phyloP scores from a whole-genome alignment of 257 asterid genomes.

The Buddleja alternifolia region DNA sequence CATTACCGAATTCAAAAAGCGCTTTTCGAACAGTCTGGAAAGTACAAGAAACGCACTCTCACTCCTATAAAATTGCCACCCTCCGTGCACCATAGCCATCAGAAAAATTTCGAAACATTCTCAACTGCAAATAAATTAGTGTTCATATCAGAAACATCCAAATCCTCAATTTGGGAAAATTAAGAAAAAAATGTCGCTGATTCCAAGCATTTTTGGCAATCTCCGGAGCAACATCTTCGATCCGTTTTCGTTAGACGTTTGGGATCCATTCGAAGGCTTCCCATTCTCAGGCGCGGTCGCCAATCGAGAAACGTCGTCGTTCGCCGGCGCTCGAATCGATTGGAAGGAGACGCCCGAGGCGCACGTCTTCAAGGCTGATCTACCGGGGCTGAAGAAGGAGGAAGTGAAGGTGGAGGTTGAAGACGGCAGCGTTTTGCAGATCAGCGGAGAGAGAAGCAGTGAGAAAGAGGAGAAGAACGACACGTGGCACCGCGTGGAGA shows the following conservation, averaged over 20 bases:
- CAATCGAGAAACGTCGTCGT: slow-evolving; percentile 22
- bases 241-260: slow-evolving; percentile 27
- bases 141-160: too few relatives aligned
- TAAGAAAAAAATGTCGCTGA: slow-evolving; percentile 29
- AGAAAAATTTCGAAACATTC: too few relatives aligned
- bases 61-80: too few relatives aligned
- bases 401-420: slow-evolving; percentile 37
- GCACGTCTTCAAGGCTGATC: slow-evolving; percentile 30
- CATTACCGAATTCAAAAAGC: too few relatives aligned
- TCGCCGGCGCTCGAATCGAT: slow-evolving; percentile 38
- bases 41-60: too few relatives aligned
- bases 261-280: slow-evolving; percentile 30
- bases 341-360: slow-evolving; percentile 35
- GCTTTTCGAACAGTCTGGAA: too few relatives aligned
- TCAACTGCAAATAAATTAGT: too few relatives aligned
- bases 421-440: slow-evolving; percentile 25
- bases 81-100: too few relatives aligned
- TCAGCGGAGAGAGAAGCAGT: slow-evolving; percentile 43
- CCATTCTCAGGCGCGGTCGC: background rate
- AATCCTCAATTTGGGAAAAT: too few relatives aligned
- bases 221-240: slow-evolving; percentile 22
- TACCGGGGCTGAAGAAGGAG: slow-evolving; percentile 29
- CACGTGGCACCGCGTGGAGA: slow-evolving; percentile 41
- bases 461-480: slow-evolving; percentile 45
- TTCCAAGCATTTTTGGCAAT: slow-evolving; percentile 29